phyloP scores from a whole-genome alignment of 1,284 basidiomycete genomes.

The Meripilus lineatus region DNA sequence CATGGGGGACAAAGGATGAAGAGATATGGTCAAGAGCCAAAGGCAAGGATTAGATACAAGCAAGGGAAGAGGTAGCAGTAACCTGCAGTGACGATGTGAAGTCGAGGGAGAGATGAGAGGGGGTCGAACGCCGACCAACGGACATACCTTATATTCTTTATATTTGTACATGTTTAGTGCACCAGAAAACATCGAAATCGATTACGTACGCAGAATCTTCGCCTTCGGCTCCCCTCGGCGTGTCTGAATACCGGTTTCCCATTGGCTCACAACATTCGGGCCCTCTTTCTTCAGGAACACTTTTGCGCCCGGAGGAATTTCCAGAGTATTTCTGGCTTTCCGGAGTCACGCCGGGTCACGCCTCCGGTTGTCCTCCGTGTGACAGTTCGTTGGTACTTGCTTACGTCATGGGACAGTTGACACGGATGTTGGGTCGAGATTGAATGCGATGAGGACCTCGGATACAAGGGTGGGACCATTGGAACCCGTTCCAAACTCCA shows the following conservation, averaged over 20 bases:
- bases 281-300: not conserved
- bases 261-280: constrained; percentile 2
- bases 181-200: constrained; percentile 5
- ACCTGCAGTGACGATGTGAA: constrained; percentile 7
- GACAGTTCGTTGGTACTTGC: no score
- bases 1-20: constrained; percentile 36
- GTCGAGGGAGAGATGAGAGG: constrained; percentile 21
- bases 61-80: constrained; percentile 2
- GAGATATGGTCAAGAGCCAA: constrained; percentile 6
- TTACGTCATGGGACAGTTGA: no score
- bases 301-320: no score
- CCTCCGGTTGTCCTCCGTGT: not conserved
- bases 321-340: not conserved
- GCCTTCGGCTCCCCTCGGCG: constrained; percentile 1
- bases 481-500: no score
- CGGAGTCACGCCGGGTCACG: not conserved
- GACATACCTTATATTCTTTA: constrained; percentile 2
- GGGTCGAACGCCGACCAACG: constrained; percentile 6
- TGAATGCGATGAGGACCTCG: no score
- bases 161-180: constrained; percentile 8
- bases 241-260: not conserved
- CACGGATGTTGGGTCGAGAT: no score
- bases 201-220: constrained; percentile 1
- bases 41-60: no score
- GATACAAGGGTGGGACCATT: no score